Evolutionary conservation across 345 rosid species (phyloP).

Genomic region (Populus davidiana): DNA sequence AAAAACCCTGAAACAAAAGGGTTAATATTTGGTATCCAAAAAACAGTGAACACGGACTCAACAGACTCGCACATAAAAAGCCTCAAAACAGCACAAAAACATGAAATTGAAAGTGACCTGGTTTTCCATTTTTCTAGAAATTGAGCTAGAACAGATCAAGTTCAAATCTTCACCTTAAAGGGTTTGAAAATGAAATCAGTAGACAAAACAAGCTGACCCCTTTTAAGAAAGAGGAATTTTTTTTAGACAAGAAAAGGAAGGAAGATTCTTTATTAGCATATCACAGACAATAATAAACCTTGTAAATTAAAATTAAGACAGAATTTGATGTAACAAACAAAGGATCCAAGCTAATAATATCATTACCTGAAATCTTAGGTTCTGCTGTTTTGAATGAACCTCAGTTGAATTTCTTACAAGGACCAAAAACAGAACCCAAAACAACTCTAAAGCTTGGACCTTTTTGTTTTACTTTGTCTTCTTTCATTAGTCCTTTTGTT

Average conservation of each 20-base stretch:
- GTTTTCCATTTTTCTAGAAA: neutral
- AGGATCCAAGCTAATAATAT: neutral
- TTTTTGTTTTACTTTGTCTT: neutral
- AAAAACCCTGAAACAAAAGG: neutral
- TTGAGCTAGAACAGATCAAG: neutral
- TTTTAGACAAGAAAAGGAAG: neutral
- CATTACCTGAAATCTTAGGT: neutral
- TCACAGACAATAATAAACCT: neutral
- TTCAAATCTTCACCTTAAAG: neutral
- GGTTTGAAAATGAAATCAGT: neutral
- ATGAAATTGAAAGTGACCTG: neutral
- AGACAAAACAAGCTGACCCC: neutral
- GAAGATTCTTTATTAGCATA: neutral
- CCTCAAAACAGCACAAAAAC: neutral
- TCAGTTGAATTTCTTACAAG: neutral
- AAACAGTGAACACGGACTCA: neutral
- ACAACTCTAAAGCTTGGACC: neutral
- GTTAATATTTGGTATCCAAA: neutral
- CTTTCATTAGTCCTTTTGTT: neutral
- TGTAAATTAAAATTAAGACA: neutral
- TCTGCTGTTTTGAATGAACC: neutral
- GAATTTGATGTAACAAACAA: neutral
- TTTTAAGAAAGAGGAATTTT: neutral
- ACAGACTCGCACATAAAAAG: neutral
- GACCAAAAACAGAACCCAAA: neutral